phyloP scores from a whole-genome alignment of 306 rosid genomes.

The Vigna reflexopilosa region DNA sequence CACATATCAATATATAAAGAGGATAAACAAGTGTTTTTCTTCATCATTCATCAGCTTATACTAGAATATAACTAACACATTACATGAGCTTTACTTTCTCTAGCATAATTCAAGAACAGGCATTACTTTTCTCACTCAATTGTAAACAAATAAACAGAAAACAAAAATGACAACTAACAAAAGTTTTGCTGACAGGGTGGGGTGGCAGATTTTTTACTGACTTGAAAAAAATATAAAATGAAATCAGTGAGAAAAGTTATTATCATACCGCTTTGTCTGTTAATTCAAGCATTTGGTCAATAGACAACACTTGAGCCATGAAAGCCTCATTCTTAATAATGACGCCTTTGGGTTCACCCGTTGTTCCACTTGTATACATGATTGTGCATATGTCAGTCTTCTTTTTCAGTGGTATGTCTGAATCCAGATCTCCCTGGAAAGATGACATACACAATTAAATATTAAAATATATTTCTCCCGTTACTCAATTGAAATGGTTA shows the following conservation, averaged over 20 bases:
- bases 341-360: slow-evolving; percentile 97
- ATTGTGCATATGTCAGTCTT: slow-evolving; percentile 72
- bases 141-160: not conserved
- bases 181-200: not conserved
- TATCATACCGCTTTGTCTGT: slow-evolving; percentile 77
- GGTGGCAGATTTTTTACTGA: not conserved
- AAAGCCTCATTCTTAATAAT: slow-evolving; percentile 74
- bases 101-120: not conserved
- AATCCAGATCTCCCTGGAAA: slow-evolving; percentile 64
- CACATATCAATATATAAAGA: not conserved
- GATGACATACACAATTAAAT: slow-evolving; percentile 14
- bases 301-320: slow-evolving; percentile 75
- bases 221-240: not conserved
- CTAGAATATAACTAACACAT: slow-evolving; percentile 17
- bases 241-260: slow-evolving; percentile 23
- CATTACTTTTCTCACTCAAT: not conserved
- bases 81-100: slow-evolving; percentile 18
- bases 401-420: slow-evolving; percentile 68
- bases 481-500: slow-evolving; percentile 15
- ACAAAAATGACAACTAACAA: not conserved
- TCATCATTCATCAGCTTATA: slow-evolving; percentile 6
- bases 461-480: not conserved
- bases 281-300: slow-evolving; percentile 66
- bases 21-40: not conserved
- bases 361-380: slow-evolving; percentile 98